Evolutionary conservation across 495 filamentous ascomycete species (phyloP), one percentile per base, ranked within the genome.

Genomic region (Amphirosellinia nigrospora): DNA sequence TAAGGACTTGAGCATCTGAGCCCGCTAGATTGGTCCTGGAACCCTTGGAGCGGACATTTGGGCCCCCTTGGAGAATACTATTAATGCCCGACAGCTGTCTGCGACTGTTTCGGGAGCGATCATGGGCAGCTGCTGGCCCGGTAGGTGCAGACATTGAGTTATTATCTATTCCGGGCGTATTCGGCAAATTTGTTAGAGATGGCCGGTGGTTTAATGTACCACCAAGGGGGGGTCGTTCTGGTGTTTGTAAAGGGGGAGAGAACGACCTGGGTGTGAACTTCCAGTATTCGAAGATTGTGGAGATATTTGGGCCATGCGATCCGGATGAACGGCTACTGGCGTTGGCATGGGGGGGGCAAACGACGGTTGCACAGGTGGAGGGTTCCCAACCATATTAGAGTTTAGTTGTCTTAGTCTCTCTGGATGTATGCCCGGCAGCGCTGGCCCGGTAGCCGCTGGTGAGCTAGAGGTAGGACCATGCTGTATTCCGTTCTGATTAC

Each of bases 81-180:
- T 87, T 85, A 21, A 88, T 87, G 32, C 83, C 83, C 1, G 80
- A 78, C 16, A 88, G 72, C 66, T 86, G 84, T 64, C 86, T 76
- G 19, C 77, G 74, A 36, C 83, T 78, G n/a, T 79, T 74, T 28
- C 82, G 77, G 55, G 82, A 78, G 43, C 86, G 79, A 46, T 88
- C 86, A 32, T 76, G 78, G 28, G 77, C 65, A 4, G 78, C 77
- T 9, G 85, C 75, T 23, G 86, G 85, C 3, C 85, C 85, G 2
- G 84, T 87, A 8, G 86, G 86, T 2, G 32, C 78, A 55, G 62
- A 84, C 73, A 64, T 84, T 76, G 70, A 68, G 63, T 67, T 78
- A 30, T 78, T 71, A 30, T 76, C 75, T 36, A 72, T 71, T 62
- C 76, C 76, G 15, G 71, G 65, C 5, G 65, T 70, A 50, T 63